Evolutionary conservation across 345 rosid species (phyloP), one percentile per base, ranked within the genome.

Genomic region (Gossypium turneri): DNA sequence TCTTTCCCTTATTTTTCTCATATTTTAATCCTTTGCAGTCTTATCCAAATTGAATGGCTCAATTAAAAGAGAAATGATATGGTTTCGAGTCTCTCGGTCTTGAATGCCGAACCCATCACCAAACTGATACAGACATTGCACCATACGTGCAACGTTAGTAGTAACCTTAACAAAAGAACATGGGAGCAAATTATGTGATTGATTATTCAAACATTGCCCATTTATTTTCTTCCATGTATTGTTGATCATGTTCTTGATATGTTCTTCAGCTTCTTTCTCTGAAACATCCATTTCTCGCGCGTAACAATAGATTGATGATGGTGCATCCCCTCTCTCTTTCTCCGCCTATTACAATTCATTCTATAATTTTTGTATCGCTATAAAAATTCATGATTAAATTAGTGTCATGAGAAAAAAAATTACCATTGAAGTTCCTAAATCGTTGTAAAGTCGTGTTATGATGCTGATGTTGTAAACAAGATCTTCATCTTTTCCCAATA

Each of bases 81-180:
- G 81, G 53, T 25, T 70, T 71, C 80, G 75, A 1, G 48, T 81
- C 52, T 82, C 56, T 2, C 48, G 56, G 65, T 86, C 88, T 34
- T 86, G 89, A 66, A 81, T 67, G 7, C 88, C 86, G 15, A 88
- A 86, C 0, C 87, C 86, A 66, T 88, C 90, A 41, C 84, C 86
- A 47, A 75, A 34, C 3, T 83, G 87, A 81, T 86, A 88, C 4
- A 88, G 67, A 59, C 80, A 73, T 38, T 82, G 85, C 0, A 53
- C 89, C 73, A 81, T 82, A 0, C 89, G 83, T 1, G 89, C 89
- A 34, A 79, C 68, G 8, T 85, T 86, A 19, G 52, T 53, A 11
- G 59, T 72, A 8, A 85, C 19, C 38, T 74, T 43, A 1, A 81
- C 75, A 34, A 82, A 80, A 17, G 79, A 7, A 53, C 22, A 17